Percentiles rank a stretch among this genome's conserved stretches.
Evolutionary conservation across 441 rosid species (phyloP).

Genomic region (Populus hybrid): DNA sequence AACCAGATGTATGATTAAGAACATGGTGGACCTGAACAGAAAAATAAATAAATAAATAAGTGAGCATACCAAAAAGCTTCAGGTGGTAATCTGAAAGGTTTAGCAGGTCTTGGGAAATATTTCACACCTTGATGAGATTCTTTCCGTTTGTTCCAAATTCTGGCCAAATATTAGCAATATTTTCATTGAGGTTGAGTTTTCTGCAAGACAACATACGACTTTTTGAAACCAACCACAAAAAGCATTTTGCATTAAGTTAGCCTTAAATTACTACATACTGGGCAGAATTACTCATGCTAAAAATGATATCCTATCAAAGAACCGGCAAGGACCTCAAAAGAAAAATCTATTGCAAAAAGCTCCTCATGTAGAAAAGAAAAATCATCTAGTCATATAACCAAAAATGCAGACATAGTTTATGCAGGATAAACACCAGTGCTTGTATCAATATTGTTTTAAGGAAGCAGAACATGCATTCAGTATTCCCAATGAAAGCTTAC

Average conservation of each 20-base stretch:
- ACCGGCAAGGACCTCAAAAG: not conserved
- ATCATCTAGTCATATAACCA: no score
- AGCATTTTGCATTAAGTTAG: not conserved
- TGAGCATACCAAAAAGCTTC: no score
- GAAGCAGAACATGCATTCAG: not conserved
- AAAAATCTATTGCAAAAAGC: not conserved
- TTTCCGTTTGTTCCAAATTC: conserved; percentile 40
- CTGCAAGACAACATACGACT: conserved; percentile 40
- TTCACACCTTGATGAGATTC: conserved; percentile 55
- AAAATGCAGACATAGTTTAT: not conserved
- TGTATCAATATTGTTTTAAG: not conserved
- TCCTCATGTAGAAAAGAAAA: not conserved
- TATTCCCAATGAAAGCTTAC: not conserved
- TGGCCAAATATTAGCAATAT: conserved; percentile 84
- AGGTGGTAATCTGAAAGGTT: no score
- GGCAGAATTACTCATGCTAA: not conserved
- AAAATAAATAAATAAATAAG: no score
- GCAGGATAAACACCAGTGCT: not conserved
- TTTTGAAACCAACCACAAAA: conserved; percentile 9
- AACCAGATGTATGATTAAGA: no score
- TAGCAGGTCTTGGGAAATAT: not conserved
- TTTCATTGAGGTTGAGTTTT: conserved; percentile 75
- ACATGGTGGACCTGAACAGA: no score
- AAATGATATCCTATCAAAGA: not conserved
- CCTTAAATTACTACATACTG: not conserved